Evolutionary conservation across 257 asterid species (phyloP), one percentile per base, ranked within the genome.

Genomic region (Lycium barbarum): DNA sequence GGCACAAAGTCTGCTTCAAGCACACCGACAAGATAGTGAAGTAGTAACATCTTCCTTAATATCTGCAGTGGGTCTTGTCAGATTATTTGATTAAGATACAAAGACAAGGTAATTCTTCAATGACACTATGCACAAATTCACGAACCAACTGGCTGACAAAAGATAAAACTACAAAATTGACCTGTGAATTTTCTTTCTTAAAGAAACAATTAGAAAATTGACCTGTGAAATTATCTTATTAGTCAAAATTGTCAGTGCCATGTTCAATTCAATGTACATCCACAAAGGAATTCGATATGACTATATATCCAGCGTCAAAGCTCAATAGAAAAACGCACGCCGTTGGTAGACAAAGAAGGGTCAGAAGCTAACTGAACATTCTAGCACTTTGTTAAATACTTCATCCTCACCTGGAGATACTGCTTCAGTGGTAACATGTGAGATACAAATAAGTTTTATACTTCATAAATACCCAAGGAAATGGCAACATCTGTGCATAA

Each of bases 1-100:
- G 98, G 97, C 86, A 53, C 35, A 84, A 92, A 88, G 86, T 93
- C 99, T 81, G 91, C 92, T 87, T 96, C 97, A 82, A 96, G 93
- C 87, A 90, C 93, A 89, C 86, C 84, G 85, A 93, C 87, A 82
- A 96, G 98, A 89, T 96, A 94, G 83, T 93, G 98, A 86, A 96
- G 92, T 86, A 96, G 92, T 67, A 94, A 81, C 94, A 93, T 89
- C 86, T 89, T 92, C 88, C 92, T 93, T 87, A 94, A 87, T 85
- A 86, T 88, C 99, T 94, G 96, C 90, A 92, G 88, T 36, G 79
- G 81, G 84, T 57, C 58, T 33, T 58, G 38, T 18, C 43, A 85
- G 35, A 73, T 38, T 57, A 67, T 68, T 54, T 66, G 79, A 53
- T 83, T 49, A 61, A 49, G 70, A 53, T 68, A 78, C 15, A 3